phyloP scores from a whole-genome alignment of 1,284 basidiomycete genomes.

The Apiotrichum gracile region DNA sequence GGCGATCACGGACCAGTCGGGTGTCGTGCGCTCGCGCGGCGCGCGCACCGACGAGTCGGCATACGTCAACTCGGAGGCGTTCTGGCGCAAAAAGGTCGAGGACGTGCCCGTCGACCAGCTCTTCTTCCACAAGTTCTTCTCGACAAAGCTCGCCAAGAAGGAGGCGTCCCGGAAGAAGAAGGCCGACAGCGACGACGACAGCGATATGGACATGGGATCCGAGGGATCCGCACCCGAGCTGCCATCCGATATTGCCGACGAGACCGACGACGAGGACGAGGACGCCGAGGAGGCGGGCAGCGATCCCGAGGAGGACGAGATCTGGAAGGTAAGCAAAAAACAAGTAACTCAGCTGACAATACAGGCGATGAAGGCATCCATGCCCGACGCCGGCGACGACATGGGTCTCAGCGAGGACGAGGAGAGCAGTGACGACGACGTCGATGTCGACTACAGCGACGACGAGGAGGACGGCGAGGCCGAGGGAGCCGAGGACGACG shows the following conservation, averaged over 20 bases:
- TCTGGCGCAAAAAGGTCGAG: conserved; percentile 66
- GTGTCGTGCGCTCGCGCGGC: conserved; percentile 66
- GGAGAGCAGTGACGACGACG: conserved; percentile 53
- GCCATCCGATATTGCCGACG: conserved; percentile 17
- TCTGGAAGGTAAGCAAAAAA: too few species aligned
- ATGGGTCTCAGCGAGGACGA: conserved; percentile 61
- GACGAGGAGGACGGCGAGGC: conserved; percentile 50
- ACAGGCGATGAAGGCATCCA: conserved; percentile 76
- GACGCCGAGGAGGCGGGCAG: conserved; percentile 41
- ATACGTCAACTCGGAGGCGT: conserved; percentile 58
- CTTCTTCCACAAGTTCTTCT: conserved; percentile 54
- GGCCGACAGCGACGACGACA: conserved; percentile 24
- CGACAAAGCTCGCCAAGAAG: conserved; percentile 53
- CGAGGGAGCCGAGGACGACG: conserved; percentile 21
- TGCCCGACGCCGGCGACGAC: conserved; percentile 57
- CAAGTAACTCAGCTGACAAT: too few species aligned
- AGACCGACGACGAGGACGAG: conserved; percentile 25
- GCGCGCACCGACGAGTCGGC: conserved; percentile 45
- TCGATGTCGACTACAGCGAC: conserved; percentile 52
- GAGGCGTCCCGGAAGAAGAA: conserved; percentile 49
- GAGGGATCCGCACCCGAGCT: conserved; percentile 18
- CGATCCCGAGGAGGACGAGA: conserved; percentile 58
- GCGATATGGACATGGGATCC: conserved; percentile 12
- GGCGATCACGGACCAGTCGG: conserved; percentile 58
- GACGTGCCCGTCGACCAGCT: conserved; percentile 84